Conservation (phyloP, 2,329 filamentous ascomycete species). For the Aulographum hederae region DNA sequence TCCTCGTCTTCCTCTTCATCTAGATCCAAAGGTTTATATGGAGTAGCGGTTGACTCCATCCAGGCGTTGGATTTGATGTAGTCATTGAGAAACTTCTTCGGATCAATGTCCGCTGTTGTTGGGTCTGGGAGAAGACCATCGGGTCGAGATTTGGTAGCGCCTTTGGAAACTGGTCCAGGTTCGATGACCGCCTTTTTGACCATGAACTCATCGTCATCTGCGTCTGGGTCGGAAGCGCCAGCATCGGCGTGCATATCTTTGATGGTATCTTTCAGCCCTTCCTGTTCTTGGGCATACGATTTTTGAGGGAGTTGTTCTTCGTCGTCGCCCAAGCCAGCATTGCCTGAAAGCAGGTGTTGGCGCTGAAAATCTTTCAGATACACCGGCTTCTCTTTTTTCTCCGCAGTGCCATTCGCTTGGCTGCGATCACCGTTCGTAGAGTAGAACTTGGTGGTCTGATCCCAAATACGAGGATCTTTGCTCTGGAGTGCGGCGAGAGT, state of each 20-base stretch:
- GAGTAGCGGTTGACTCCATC: constrained; percentile 48
- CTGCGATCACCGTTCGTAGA: constrained; percentile 10
- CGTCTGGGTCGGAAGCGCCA: constrained; percentile 22
- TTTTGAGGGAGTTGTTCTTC: constrained; percentile 34
- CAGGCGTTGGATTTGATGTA: constrained; percentile 87
- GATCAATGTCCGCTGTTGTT: constrained; percentile 65
- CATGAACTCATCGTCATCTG: constrained; percentile 42
- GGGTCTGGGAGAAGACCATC: constrained; percentile 31
- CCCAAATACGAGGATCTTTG: constrained; percentile 85
- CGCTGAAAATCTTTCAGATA: constrained; percentile 82
- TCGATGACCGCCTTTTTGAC: constrained; percentile 42
- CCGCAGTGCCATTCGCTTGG: constrained; percentile 16
- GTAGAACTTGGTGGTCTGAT: constrained; percentile 65
- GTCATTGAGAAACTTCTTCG: constrained; percentile 83
- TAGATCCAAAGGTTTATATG: constrained; percentile 73
- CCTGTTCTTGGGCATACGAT: constrained; percentile 82
- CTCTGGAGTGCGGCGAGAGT: constrained; percentile 74
- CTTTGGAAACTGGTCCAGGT: constrained; percentile 13
- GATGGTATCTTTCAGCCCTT: constrained; percentile 57
- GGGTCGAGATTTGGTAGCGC: constrained; percentile 14
- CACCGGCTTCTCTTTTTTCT: constrained; percentile 60
- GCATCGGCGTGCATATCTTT: constrained; percentile 58
- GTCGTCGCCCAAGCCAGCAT: constrained; percentile 32
- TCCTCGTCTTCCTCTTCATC: constrained; percentile 67
- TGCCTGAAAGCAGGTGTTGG: constrained; percentile 65